phyloP scores from a whole-genome alignment of 2,329 filamentous ascomycete genomes.

The Colletotrichum sp. region DNA sequence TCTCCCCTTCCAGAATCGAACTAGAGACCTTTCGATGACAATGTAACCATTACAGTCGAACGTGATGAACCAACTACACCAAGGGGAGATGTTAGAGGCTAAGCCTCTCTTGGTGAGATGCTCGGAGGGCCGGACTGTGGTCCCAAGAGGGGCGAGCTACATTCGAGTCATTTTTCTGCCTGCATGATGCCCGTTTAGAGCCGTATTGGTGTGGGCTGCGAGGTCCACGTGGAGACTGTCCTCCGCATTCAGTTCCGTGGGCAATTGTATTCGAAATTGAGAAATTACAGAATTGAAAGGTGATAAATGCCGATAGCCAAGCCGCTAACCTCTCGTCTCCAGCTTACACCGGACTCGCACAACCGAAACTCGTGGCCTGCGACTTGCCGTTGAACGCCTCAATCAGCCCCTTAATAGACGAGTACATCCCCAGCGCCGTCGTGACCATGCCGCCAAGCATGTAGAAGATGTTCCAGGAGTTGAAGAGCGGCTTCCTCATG shows the following conservation, averaged over 20 bases:
- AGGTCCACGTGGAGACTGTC: background rate
- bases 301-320: background rate
- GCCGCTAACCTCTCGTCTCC: background rate
- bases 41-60: slow-evolving; percentile 22
- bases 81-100: slow-evolving; percentile 1
- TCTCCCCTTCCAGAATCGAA: slow-evolving; percentile 22
- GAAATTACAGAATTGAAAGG: background rate
- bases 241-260: background rate
- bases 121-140: background rate
- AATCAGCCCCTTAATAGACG: slow-evolving; percentile 12
- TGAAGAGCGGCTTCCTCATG: slow-evolving; percentile 10
- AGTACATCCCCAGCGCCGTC: slow-evolving; percentile 17
- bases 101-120: slow-evolving; percentile 4
- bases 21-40: slow-evolving; percentile 21
- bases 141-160: background rate
- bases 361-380: slow-evolving; percentile 16
- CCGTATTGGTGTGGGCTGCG: background rate
- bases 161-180: background rate
- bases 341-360: slow-evolving; percentile 4
- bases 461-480: slow-evolving; percentile 6
- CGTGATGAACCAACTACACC: slow-evolving; percentile 24
- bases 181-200: background rate
- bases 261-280: background rate
- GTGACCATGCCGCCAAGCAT: slow-evolving; percentile 18
- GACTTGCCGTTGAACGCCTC: slow-evolving; percentile 16